Evolutionary conservation across 2,329 filamentous ascomycete species (phyloP).

Genomic region (Neofusicoccum sp.): DNA sequence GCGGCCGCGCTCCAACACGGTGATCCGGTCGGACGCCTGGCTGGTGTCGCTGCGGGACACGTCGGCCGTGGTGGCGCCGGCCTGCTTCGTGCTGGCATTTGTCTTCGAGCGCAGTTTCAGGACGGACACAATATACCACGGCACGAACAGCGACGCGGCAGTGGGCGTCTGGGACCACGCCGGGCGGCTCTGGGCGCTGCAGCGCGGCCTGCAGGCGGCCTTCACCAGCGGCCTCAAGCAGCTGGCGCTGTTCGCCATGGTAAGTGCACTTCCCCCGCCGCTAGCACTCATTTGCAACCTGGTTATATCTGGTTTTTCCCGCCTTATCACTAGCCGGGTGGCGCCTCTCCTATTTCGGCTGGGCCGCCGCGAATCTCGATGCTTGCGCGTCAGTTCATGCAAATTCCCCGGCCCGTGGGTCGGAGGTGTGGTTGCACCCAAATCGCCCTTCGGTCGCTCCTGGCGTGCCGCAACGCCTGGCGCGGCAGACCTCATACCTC

Average conservation of each 20-base stretch:
- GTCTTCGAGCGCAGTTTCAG: conserved; percentile 20
- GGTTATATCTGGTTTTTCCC: conserved; percentile 7
- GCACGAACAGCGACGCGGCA: background rate
- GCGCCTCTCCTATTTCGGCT: conserved; percentile 7
- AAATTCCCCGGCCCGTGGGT: background rate
- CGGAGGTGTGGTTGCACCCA: conserved; percentile 8
- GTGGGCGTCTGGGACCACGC: conserved; percentile 18
- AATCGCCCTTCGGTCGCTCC: conserved; percentile 12
- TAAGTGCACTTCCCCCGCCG: conserved; percentile 12
- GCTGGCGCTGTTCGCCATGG: conserved; percentile 19
- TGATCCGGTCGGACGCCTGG: conserved; percentile 17
- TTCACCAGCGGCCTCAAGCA: conserved; percentile 4
- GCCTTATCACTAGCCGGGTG: conserved; percentile 1
- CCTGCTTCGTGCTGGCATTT: conserved; percentile 17
- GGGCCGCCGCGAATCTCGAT: background rate
- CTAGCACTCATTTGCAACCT: conserved; percentile 4
- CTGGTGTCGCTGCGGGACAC: conserved; percentile 17
- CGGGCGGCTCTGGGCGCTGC: conserved; percentile 14
- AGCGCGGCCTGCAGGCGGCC: conserved; percentile 11
- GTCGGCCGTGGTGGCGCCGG: conserved; percentile 1
- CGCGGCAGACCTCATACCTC: background rate
- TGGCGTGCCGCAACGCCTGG: background rate
- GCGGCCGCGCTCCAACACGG: conserved; percentile 17
- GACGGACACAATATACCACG: conserved; percentile 15
- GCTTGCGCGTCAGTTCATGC: conserved; percentile 10